Percentiles rank a stretch among this genome's conserved stretches.
phyloP scores from a whole-genome alignment of 2,329 filamentous ascomycete genomes.

The Aspergillus alliaceus region DNA sequence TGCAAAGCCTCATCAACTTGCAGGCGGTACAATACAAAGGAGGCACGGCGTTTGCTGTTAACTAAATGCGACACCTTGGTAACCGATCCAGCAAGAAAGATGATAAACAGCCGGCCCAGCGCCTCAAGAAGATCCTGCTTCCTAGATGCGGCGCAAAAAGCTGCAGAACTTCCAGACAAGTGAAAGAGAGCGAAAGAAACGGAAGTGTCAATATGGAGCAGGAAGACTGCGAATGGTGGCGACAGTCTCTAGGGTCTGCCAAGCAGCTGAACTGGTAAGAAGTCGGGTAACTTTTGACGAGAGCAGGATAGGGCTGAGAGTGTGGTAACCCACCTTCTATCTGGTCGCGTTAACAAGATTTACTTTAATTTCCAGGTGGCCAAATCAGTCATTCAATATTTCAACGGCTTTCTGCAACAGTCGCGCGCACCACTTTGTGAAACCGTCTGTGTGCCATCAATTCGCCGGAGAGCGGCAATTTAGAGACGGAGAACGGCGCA shows the following conservation, averaged over 20 bases:
- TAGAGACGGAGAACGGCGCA: slow-evolving; percentile 18
- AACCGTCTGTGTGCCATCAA: slow-evolving; percentile 22
- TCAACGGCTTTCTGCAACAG: slow-evolving; percentile 13
- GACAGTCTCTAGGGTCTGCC: not conserved
- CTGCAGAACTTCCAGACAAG: not conserved
- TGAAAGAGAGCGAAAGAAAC: not conserved
- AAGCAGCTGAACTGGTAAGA: not conserved
- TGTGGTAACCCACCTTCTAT: not conserved
- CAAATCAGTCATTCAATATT: slow-evolving; percentile 8
- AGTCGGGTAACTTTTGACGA: not conserved
- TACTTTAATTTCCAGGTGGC: slow-evolving; percentile 1
- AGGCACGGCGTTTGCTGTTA: slow-evolving; percentile 6
- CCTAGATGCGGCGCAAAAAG: slow-evolving; percentile 6
- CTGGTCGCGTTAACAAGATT: not conserved
- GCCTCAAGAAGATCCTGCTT: slow-evolving; percentile 22
- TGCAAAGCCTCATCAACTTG: not conserved
- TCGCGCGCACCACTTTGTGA: slow-evolving; percentile 15
- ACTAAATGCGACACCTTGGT: not conserved
- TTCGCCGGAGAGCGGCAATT: slow-evolving; percentile 22
- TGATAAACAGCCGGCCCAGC: not conserved
- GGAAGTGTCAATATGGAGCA: not conserved
- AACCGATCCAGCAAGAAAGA: not conserved
- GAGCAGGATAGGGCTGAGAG: slow-evolving; percentile 5
- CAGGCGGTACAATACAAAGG: not conserved
- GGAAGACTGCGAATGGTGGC: not conserved